phyloP scores from a whole-genome alignment of 2,329 filamentous ascomycete species.

The Monilinia aucupariae region DNA sequence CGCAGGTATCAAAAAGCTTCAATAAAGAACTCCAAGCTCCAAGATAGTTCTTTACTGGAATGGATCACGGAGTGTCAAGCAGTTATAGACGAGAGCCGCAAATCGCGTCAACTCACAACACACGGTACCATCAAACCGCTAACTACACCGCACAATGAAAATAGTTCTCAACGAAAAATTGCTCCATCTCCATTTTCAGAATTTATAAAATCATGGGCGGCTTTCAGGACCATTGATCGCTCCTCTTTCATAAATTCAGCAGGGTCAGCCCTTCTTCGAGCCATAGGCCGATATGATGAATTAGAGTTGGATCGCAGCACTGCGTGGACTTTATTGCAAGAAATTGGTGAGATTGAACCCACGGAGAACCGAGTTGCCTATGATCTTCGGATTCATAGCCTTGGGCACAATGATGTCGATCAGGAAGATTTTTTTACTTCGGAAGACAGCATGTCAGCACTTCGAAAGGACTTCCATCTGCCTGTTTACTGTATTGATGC shows the following conservation, averaged over 20 bases:
- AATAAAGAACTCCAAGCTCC: neutral
- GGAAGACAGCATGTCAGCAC: slow-evolving; percentile 44
- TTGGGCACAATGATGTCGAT: neutral
- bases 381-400: slow-evolving; percentile 43
- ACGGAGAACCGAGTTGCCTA: slow-evolving; percentile 66
- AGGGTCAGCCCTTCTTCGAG: slow-evolving; percentile 59
- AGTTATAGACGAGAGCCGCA: slow-evolving; percentile 48
- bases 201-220: slow-evolving; percentile 66
- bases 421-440: slow-evolving; percentile 5
- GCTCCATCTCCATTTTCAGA: slow-evolving; percentile 15
- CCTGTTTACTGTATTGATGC: slow-evolving; percentile 70
- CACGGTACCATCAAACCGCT: slow-evolving; percentile 46
- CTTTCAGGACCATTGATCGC: slow-evolving; percentile 48
- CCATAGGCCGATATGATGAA: slow-evolving; percentile 53
- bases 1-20: slow-evolving; percentile 32
- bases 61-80: slow-evolving; percentile 48
- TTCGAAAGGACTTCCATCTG: slow-evolving; percentile 55
- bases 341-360: slow-evolving; percentile 64
- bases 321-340: slow-evolving; percentile 66
- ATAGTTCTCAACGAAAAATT: neutral
- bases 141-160: slow-evolving; percentile 15
- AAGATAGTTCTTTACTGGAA: neutral
- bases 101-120: slow-evolving; percentile 44
- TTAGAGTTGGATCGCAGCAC: slow-evolving; percentile 42
- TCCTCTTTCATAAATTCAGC: slow-evolving; percentile 53